These are phyloP conservation scores for Aspergillus pseudoglaucus DNA, from an alignment of 2,329 filamentous ascomycete species.

Conservation along the genomic window DNA sequence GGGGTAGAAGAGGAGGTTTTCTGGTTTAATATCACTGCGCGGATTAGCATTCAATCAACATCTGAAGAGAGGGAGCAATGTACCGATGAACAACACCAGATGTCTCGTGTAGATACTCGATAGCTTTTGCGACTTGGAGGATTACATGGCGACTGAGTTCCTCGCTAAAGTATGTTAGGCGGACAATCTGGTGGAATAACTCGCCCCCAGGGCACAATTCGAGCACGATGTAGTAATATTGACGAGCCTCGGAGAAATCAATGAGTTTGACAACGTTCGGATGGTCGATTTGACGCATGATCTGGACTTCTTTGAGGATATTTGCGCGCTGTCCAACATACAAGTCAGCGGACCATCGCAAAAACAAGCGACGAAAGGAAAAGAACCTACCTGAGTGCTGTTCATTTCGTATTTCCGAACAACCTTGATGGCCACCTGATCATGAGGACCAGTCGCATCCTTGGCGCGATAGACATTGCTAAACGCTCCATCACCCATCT, in stretches of 20 bases:
- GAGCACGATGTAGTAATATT: slow-evolving; percentile 97
- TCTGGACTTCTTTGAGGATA: slow-evolving; percentile 96
- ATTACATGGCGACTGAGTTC: slow-evolving; percentile 93
- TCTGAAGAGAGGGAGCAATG: slow-evolving; percentile 22
- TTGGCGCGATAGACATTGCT: slow-evolving; percentile 93
- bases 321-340: slow-evolving; percentile 68
- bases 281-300: slow-evolving; percentile 95
- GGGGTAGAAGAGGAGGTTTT: slow-evolving; percentile 91
- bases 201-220: slow-evolving; percentile 94
- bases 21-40: slow-evolving; percentile 69
- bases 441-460: slow-evolving; percentile 64
- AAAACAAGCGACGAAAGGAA: slow-evolving; percentile 42
- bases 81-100: slow-evolving; percentile 96
- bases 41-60: not conserved
- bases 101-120: slow-evolving; percentile 91
- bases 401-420: slow-evolving; percentile 99
- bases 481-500: slow-evolving; percentile 99
- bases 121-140: slow-evolving; percentile 83
- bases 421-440: slow-evolving; percentile 94
- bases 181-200: slow-evolving; percentile 96
- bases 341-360: slow-evolving; percentile 11
- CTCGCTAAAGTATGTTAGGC: slow-evolving; percentile 97
- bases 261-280: slow-evolving; percentile 92
- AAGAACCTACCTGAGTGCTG: slow-evolving; percentile 79
- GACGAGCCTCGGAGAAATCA: slow-evolving; percentile 85